Conservation (phyloP, 345 rosid genomes). For the Schrenkiella parvula region DNA sequence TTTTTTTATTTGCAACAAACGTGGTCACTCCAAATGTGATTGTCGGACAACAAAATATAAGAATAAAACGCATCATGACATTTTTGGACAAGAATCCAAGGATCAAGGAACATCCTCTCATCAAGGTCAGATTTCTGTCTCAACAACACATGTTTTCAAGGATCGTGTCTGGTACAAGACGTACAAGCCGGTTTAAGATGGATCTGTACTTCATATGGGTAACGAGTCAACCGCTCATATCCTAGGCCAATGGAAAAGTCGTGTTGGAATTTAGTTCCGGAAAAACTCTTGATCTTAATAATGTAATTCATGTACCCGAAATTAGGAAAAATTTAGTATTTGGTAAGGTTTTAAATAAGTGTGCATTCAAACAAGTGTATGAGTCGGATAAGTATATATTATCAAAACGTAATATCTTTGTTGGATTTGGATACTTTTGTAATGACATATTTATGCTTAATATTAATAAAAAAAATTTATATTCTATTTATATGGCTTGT, state of each 20-base stretch:
- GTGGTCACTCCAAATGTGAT: no score
- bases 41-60: no score
- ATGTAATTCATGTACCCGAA: neutral
- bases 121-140: neutral
- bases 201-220: neutral
- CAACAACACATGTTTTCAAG: neutral
- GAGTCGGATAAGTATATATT: neutral
- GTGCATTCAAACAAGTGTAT: slow-evolving; percentile 2
- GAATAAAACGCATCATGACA: no score
- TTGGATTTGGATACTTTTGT: slow-evolving; percentile 1
- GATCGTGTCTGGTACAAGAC: neutral
- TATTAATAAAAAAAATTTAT: neutral
- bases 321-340: neutral
- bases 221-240: neutral
- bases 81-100: no score
- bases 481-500: neutral
- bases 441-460: neutral
- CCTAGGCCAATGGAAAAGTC: neutral
- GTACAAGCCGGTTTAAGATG: neutral
- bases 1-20: no score
- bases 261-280: neutral
- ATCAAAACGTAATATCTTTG: neutral
- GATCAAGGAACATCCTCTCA: no score
- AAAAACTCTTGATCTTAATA: neutral
- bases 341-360: neutral